Evolutionary conservation across 2,329 filamentous ascomycete species (phyloP).

Genomic region (Ophioceras dolichostomum): DNA sequence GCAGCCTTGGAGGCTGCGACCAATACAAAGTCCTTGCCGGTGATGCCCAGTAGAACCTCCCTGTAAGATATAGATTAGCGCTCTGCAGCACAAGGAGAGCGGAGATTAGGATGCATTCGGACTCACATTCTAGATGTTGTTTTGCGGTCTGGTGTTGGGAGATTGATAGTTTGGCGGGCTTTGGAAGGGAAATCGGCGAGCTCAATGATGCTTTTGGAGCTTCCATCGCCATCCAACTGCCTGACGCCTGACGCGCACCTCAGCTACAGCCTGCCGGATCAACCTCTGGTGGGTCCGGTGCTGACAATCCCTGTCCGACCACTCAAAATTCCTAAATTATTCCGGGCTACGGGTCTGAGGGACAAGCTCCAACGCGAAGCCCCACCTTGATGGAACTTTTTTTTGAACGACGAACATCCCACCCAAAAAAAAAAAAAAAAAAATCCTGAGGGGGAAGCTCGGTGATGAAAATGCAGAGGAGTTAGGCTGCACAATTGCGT

Average conservation of each 20-base stretch:
- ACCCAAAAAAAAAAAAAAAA: constrained; percentile 1
- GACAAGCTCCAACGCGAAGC: no score
- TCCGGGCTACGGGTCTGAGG: no score
- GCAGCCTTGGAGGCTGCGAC: constrained; percentile 95
- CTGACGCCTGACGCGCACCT: constrained; percentile 25
- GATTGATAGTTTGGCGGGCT: background rate
- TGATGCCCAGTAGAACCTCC: constrained; percentile 97
- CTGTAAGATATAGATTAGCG: constrained; percentile 32
- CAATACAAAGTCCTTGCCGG: constrained; percentile 98
- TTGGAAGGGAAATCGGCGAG: background rate
- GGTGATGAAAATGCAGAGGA: constrained; percentile 3
- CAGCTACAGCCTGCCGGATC: constrained; percentile 27
- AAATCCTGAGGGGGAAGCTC: constrained; percentile 1
- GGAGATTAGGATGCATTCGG: no score
- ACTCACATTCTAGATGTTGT: constrained; percentile 16
- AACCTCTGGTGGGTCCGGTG: no score
- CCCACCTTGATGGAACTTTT: constrained; percentile 4
- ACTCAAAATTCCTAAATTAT: no score
- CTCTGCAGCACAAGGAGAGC: background rate
- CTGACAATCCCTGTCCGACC: no score
- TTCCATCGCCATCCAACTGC: background rate
- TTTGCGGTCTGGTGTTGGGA: constrained; percentile 5
- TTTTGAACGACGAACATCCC: constrained; percentile 1
- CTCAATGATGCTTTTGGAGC: background rate
- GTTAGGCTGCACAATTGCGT: background rate